Base-by-base conservation (phyloP, 768 basidiomycete genomes). In the Lactarius sp. region DNA sequence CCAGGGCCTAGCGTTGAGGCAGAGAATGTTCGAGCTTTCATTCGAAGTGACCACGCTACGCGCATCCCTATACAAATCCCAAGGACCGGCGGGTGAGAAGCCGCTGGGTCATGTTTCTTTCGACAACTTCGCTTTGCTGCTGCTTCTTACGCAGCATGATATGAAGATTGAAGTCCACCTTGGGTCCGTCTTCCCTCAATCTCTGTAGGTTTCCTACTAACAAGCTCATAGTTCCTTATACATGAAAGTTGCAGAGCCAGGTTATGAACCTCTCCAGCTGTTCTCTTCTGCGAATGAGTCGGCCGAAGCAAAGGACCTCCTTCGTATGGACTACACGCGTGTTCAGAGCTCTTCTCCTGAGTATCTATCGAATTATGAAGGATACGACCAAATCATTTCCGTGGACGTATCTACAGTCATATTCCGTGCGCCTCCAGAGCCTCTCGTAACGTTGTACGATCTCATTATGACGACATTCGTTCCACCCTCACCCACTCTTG, bases 381-480 rank as follows among this genome's bases (percentile, higher is more conserved):
- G 89, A 27, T 85, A 94, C 52, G 90, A 96, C 69, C 95, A 97
- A 74, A 89, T 78, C 62, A 84, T 98, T 61, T 88, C 94, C 69
- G 83, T 94, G 67, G 85, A 85, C 68, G 79, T 98, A 44, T 95
- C 96, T 4, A 97, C 96, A 0, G 86, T 99, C 72, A 82, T 95
- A 57, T 87, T 98, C 74, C 85, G 85, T 60, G 86, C 89, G 3
- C 88, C 90, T 8, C 94, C 97, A 0, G 92, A 94, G 71, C 94
- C 96, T 13, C 87, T 98, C 49, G 77, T 99, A 42, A 81, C 88
- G 2, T 75, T 98, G 22, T 98, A 98, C 75, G 94, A 98, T 76
- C 98, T 96, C 77, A 84, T 99, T 74, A 95, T 99, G 88, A 88
- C 90, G 3, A 98, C 97, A 0, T 99, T 99, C 74, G 90, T 93